Conservation (phyloP, 2,329 filamentous ascomycete species). For the Escovopsis sp. region DNA sequence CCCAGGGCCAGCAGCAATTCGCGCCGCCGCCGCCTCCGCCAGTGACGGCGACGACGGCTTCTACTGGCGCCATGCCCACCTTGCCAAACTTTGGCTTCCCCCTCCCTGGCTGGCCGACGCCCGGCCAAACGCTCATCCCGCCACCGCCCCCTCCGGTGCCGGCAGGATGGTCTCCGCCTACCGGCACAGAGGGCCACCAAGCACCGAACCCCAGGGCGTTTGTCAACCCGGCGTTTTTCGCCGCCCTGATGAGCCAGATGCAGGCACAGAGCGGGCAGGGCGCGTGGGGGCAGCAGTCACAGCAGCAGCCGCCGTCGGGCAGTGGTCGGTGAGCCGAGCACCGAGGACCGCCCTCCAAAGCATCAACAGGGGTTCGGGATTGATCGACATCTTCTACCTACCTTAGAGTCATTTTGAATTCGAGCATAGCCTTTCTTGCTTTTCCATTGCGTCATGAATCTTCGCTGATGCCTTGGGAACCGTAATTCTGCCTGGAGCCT, state of each 20-base stretch:
- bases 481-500: too few species aligned
- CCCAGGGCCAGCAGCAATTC: constrained; percentile 14
- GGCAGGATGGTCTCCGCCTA: constrained; percentile 10
- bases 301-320: constrained; percentile 3
- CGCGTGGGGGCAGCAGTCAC: constrained; percentile 4
- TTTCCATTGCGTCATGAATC: too few species aligned
- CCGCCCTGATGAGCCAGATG: constrained; percentile 31
- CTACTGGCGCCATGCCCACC: constrained; percentile 8
- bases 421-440: too few species aligned
- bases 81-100: constrained; percentile 28
- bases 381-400: too few species aligned
- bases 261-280: constrained; percentile 15
- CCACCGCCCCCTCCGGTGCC: constrained; percentile 22
- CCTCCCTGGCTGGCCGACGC: constrained; percentile 26
- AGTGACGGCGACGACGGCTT: too few species aligned
- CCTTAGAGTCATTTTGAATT: too few species aligned
- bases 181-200: constrained; percentile 18
- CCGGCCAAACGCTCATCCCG: constrained; percentile 16
- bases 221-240: constrained; percentile 44
- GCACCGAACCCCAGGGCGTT: constrained; percentile 27
- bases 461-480: too few species aligned
- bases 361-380: too few species aligned
- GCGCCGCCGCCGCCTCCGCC: constrained; percentile 7
- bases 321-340: too few species aligned
- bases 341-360: too few species aligned